Base-by-base conservation (phyloP, 192 early-diverging fungal species). In the Dimargaris cristalligena region DNA sequence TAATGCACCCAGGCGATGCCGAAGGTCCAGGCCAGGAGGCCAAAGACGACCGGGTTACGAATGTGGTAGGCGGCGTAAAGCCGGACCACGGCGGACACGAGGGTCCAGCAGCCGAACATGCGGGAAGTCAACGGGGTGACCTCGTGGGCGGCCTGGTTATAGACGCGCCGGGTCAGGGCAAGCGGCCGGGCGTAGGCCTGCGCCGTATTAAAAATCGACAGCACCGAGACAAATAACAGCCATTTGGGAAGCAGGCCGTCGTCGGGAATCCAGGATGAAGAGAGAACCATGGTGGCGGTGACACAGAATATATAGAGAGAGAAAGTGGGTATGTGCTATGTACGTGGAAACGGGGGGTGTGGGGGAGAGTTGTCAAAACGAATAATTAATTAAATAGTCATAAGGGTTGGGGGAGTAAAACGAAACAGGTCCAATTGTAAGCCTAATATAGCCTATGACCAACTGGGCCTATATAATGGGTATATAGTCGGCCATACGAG, bases 31-130 rank as follows among this genome's bases (percentile, higher is more conserved):
- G 84, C 70, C 11, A 71, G 63, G 25, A 74, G 46, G 46, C 67
- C 68, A 60, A 63, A 74, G 26, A 71, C n/a, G 22, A 70, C 34
- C 23, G 51, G 58, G 52, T 89, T 72, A 62, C 73, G 66, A 59
- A 97, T 80, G 72, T 94, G 83, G 63, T 83, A 94, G 18, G 90
- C 87, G 59, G 81, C 79, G 69, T 91, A 85, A 62, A 92, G 75
- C 29, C 93, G 84, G 54, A 97, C 70, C 35, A 91, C 73, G 1
- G 78, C 83, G 22, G 82, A 84, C 23, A 85, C 78, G 60, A 87
- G 74, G 0, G 93, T 94, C 91, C 91, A 97, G 25, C 81, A 73
- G 6, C 86, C 93, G 80, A 93, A 90, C 50, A 89, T 69, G 33
- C 90, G 84, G 34, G 84, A 79, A 23, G 81, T 79, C 63, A 96